A percentile compares a stretch with the other conserved stretches of the same genome.
phyloP scores from a whole-genome alignment of 148 eudicot species.

The Rhododendron ferrugineum region DNA sequence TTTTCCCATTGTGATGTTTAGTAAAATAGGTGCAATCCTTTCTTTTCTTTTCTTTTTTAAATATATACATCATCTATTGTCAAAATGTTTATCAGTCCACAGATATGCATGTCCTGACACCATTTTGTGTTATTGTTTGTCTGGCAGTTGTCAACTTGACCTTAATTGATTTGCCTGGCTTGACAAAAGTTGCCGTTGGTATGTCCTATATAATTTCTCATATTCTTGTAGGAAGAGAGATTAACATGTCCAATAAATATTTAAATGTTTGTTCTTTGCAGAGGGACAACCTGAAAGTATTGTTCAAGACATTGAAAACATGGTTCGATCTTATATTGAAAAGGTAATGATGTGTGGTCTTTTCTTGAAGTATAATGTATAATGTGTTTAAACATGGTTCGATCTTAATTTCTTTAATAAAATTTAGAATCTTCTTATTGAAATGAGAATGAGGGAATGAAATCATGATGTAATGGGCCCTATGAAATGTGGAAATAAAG shows the following conservation, averaged over 20 bases:
- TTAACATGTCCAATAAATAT: background rate
- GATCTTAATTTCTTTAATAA: background rate
- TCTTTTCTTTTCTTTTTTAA: background rate
- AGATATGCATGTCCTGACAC: background rate
- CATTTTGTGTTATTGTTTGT: conserved; percentile 10
- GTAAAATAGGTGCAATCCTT: background rate
- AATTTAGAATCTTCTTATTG: background rate
- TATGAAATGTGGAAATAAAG: background rate
- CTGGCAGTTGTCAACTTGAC: conserved; percentile 91
- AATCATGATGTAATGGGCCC: background rate
- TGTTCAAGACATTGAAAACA: conserved; percentile 67
- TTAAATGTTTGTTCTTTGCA: conserved; percentile 25
- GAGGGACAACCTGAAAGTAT: conserved; percentile 77
- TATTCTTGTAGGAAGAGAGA: background rate
- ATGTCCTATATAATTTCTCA: conserved; percentile 17
- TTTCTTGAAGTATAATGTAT: background rate
- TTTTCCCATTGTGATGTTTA: background rate
- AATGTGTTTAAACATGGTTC: background rate
- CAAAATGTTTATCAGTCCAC: background rate
- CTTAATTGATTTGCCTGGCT: conserved; percentile 83
- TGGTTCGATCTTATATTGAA: conserved; percentile 71
- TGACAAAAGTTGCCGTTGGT: conserved; percentile 98
- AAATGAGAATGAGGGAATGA: background rate
- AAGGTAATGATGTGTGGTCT: conserved; percentile 37
- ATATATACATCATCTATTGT: background rate